Conservation (phyloP, 768 basidiomycete species). For the Mycena belliarum region DNA sequence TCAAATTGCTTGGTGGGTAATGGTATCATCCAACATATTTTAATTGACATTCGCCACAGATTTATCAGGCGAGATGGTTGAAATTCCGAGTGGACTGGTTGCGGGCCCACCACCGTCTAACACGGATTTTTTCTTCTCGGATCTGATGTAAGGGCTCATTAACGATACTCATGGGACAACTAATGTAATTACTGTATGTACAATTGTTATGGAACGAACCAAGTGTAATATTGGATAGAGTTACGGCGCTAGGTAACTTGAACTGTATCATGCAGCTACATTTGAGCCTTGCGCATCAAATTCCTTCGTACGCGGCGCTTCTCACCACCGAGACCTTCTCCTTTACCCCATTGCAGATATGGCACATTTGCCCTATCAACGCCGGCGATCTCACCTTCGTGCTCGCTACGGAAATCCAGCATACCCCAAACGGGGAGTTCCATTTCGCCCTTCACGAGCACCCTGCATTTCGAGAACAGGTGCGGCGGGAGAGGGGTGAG, state of each 20-base stretch:
- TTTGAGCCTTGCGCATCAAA: slow-evolving; percentile 81
- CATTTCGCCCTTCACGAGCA: slow-evolving; percentile 83
- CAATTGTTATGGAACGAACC: slow-evolving; percentile 6
- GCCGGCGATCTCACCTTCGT: slow-evolving; percentile 41
- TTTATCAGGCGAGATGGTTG: slow-evolving; percentile 85
- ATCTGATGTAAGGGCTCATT: slow-evolving; percentile 38
- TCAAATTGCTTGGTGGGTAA: slow-evolving; percentile 77
- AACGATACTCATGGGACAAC: not conserved
- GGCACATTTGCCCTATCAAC: slow-evolving; percentile 61
- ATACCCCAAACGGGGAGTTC: slow-evolving; percentile 87
- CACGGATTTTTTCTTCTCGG: slow-evolving; percentile 86
- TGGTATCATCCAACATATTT: not conserved
- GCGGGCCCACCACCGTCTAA: slow-evolving; percentile 80
- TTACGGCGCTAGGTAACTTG: no score
- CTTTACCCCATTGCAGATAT: slow-evolving; percentile 79
- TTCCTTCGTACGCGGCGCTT: slow-evolving; percentile 78
- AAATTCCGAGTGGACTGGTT: slow-evolving; percentile 78
- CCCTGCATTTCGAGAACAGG: slow-evolving; percentile 42
- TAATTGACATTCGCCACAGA: slow-evolving; percentile 43
- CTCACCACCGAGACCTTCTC: slow-evolving; percentile 71
- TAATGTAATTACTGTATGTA: slow-evolving; percentile 16
- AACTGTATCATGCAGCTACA: no score
- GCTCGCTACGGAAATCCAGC: slow-evolving; percentile 63
- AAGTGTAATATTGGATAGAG: slow-evolving; percentile 11
- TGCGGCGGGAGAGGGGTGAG: slow-evolving; percentile 71